Conservation (phyloP, 1,284 basidiomycete genomes). For the Boletus chippewaensis region DNA sequence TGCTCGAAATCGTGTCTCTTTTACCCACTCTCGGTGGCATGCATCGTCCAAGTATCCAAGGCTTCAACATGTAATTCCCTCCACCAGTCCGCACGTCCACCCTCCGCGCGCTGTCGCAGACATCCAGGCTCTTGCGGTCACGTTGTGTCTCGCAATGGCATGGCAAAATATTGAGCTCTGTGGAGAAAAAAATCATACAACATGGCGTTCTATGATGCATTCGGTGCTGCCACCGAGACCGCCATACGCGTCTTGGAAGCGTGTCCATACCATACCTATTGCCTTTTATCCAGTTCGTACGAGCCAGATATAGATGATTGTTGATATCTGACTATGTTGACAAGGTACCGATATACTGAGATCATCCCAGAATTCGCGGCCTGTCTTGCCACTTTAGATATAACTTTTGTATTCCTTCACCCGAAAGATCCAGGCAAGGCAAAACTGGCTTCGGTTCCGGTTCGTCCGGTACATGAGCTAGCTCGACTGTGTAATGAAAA, state of each 20-base stretch:
- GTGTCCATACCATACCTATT: neutral
- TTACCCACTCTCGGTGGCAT: conserved; percentile 9
- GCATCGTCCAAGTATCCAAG: neutral
- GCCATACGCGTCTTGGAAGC: conserved; percentile 1
- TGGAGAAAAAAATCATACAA: neutral
- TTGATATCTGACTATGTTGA: too few species aligned
- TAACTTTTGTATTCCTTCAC: too few species aligned
- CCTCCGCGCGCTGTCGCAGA: conserved; percentile 10
- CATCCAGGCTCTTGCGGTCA: conserved; percentile 7
- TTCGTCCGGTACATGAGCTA: too few species aligned
- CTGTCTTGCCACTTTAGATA: too few species aligned
- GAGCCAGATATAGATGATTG: too few species aligned
- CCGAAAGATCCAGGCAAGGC: too few species aligned
- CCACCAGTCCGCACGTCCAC: conserved; percentile 2
- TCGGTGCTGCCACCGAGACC: too few species aligned
- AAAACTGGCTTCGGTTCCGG: too few species aligned
- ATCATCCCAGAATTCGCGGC: too few species aligned
- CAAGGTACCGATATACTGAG: too few species aligned
- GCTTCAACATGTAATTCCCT: neutral
- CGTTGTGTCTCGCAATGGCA: conserved; percentile 16
- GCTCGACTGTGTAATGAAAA: too few species aligned
- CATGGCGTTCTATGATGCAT: neutral
- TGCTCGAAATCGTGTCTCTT: conserved; percentile 8
- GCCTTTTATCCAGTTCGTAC: too few species aligned
- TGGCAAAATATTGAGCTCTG: conserved; percentile 15